A percentile compares a stretch with the other conserved stretches of the same genome.
phyloP scores from a whole-genome alignment of 164 flowering plant species.

The Nymphaea thermarum region DNA sequence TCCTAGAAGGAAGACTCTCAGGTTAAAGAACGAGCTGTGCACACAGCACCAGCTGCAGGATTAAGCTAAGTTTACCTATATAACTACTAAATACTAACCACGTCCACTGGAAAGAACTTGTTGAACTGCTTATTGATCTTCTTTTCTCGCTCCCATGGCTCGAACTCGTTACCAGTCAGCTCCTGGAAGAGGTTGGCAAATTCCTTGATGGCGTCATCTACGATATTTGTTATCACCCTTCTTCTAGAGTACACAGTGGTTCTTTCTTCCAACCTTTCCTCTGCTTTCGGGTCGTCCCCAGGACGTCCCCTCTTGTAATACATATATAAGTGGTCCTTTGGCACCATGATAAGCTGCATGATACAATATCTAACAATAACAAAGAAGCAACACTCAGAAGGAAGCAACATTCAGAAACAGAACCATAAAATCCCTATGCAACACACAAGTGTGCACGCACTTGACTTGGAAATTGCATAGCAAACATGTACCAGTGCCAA shows the following conservation, averaged over 20 bases:
- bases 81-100: constrained; percentile 22
- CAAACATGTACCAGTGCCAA: not conserved
- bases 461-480: too few relatives aligned
- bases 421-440: too few relatives aligned
- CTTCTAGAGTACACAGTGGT: constrained; percentile 5
- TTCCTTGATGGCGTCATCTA: constrained; percentile 36
- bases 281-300: constrained; percentile 52
- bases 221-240: constrained; percentile 1
- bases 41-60: too few relatives aligned
- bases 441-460: too few relatives aligned
- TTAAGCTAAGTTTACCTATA: too few relatives aligned
- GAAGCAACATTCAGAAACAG: not conserved
- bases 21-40: too few relatives aligned
- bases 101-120: constrained; percentile 60
- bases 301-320: constrained; percentile 58
- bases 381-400: not conserved
- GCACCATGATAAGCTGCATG: constrained; percentile 54
- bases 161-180: constrained; percentile 63
- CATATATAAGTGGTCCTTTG: constrained; percentile 38
- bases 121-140: constrained; percentile 40
- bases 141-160: constrained; percentile 84
- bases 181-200: constrained; percentile 59
- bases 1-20: too few relatives aligned
- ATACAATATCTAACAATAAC: constrained; percentile 38
- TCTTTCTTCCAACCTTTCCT: constrained; percentile 60